Evolutionary conservation across 208 protist species (phyloP), one percentile per base, ranked within the genome.

Genomic region (Leishmania tarentolae): DNA sequence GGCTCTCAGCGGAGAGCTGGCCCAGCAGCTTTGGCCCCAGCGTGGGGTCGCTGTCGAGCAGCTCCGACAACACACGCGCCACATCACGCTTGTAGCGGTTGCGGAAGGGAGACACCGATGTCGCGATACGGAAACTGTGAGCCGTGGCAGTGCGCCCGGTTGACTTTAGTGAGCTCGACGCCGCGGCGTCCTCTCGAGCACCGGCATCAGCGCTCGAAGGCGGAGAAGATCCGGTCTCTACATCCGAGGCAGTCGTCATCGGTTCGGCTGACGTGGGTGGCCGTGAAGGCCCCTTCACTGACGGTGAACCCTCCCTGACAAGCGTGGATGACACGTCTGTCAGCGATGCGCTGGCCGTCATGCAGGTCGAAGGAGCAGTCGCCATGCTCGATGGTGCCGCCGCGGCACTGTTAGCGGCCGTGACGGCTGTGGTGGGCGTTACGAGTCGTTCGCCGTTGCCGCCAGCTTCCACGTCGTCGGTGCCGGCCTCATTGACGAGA

Each of bases 1-100:
- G 87, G 53, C 90, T 92, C 68, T 97, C 94, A 8, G 88, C 91
- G 15, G 90, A 91, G 15, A 97, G 83, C 61, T 80, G 72, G n/a
- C 78, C 77, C 35, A 96, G 86, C 31, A 97, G 76, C 56, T 81
- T 75, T 9, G 75, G 75, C 9, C 91, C 90, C 42, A 93, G 69
- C 1, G 63, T 53, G 0, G 87, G 77, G 68, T 97, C 92, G 42
- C 78, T 72, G 76, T 89, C 90, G 40, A 97, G 84, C 57, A 97
- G 35, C 42, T 84, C 74, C 3, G 86, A 89, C 31, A 95, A 66
- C 21, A 83, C 77, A 46, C 84, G 70, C 2, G 90, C 83, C 7
- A 97, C 86, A 8, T 94, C 80, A 4, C 84, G 76, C 70, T 94
- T 94, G 59, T 91, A 80, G 57, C 74, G 82, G 56, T 83, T 94